phyloP scores from a whole-genome alignment of 2,329 filamentous ascomycete genomes.

The Pestalotiopsis sp. region DNA sequence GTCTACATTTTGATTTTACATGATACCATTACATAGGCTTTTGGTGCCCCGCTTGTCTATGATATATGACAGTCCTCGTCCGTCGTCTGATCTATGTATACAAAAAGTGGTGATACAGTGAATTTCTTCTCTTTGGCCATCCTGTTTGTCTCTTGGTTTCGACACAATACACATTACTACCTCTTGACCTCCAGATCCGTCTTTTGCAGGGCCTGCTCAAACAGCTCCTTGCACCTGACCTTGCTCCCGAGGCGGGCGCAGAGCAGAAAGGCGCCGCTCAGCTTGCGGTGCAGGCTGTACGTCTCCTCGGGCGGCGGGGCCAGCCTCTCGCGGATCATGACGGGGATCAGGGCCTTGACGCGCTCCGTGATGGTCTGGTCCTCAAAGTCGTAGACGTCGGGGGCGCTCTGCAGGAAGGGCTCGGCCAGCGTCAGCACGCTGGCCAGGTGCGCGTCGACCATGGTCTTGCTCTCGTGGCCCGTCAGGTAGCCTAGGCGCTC shows the following conservation, averaged over 20 bases:
- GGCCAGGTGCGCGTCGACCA: slow-evolving; percentile 89
- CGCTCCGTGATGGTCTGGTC: slow-evolving; percentile 96
- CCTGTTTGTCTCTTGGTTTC: background rate
- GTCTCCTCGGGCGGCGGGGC: slow-evolving; percentile 96
- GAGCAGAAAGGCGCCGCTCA: slow-evolving; percentile 91
- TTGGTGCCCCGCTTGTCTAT: background rate
- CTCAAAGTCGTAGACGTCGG: slow-evolving; percentile 86
- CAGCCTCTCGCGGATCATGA: slow-evolving; percentile 89
- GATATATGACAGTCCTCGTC: background rate
- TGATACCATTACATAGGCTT: slow-evolving; percentile 7
- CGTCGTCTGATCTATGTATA: background rate
- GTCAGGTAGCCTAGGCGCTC: slow-evolving; percentile 87
- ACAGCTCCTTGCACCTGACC: slow-evolving; percentile 81
- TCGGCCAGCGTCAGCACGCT: slow-evolving; percentile 90
- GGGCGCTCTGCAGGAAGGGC: slow-evolving; percentile 77
- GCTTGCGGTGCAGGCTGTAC: slow-evolving; percentile 90
- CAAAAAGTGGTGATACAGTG: slow-evolving; percentile 2
- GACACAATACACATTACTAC: slow-evolving; percentile 11
- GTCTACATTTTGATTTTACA: background rate
- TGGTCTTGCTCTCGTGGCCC: slow-evolving; percentile 79
- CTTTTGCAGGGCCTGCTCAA: slow-evolving; percentile 57
- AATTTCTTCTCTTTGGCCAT: background rate
- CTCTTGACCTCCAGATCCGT: slow-evolving; percentile 21
- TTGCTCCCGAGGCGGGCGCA: slow-evolving; percentile 84
- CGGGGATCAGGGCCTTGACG: slow-evolving; percentile 82